Conservation (phyloP, 257 asterid species). For the Ocimum tenuiflorum region DNA sequence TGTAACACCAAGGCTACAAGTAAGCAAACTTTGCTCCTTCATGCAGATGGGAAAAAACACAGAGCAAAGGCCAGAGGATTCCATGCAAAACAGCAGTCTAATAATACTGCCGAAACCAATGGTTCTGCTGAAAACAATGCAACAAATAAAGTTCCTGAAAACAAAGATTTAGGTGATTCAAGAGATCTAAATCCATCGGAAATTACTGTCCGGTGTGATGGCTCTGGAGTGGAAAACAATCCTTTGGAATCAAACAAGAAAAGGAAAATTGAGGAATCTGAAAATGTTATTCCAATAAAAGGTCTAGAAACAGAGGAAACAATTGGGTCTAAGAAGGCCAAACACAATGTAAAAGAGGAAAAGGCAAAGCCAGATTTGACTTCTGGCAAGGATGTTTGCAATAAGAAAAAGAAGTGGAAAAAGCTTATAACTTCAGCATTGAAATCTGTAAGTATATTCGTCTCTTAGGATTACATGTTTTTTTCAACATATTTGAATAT, state of each 20-base stretch:
- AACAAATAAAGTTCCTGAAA: constrained; percentile 27
- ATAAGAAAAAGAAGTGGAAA: constrained; percentile 72
- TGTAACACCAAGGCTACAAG: constrained; percentile 88
- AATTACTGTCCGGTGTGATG: constrained; percentile 18
- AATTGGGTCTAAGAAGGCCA: constrained; percentile 44
- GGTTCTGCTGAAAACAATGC: constrained; percentile 23
- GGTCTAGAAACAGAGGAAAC: not conserved
- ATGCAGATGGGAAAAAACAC: constrained; percentile 93
- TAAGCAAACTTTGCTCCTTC: constrained; percentile 81
- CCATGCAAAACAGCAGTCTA: constrained; percentile 64
- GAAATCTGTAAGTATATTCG: constrained; percentile 51
- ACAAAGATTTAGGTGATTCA: constrained; percentile 25
- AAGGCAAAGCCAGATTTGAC: constrained; percentile 20
- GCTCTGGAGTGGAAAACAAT: constrained; percentile 32
- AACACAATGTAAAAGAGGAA: constrained; percentile 28
- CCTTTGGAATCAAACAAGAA: constrained; percentile 39
- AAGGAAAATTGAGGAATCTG: constrained; percentile 52
- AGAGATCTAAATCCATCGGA: constrained; percentile 35
- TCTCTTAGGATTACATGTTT: not conserved
- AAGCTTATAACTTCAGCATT: constrained; percentile 67
- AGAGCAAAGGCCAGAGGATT: constrained; percentile 82
- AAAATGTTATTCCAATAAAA: constrained; percentile 17
- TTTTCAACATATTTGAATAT: not conserved
- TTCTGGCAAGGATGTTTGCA: constrained; percentile 21
- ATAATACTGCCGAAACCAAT: constrained; percentile 34